Percentiles rank a stretch among this genome's conserved stretches.
phyloP scores from a whole-genome alignment of 345 rosid species.

The Boechera stricta region DNA sequence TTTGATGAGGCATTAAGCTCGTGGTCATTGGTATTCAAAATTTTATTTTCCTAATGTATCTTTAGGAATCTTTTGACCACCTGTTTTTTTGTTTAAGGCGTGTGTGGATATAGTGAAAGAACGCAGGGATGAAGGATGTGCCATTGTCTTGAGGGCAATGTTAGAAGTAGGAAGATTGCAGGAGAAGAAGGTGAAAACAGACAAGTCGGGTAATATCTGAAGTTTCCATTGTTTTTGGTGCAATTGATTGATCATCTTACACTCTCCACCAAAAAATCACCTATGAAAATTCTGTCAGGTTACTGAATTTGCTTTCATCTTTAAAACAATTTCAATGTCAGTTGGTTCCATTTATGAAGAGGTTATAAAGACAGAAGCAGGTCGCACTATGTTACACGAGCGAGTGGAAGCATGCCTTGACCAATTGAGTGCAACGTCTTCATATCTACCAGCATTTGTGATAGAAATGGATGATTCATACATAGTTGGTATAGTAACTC shows the following conservation, averaged over 20 bases:
- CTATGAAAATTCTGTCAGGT: background rate
- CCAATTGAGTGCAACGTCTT: conserved; percentile 53
- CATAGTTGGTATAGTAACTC: conserved; percentile 55
- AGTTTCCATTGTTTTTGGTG: too few species aligned
- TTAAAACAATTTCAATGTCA: conserved; percentile 60
- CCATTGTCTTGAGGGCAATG: conserved; percentile 77
- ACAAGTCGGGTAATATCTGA: conserved; percentile 60
- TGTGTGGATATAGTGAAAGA: conserved; percentile 74
- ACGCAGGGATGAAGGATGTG: conserved; percentile 70
- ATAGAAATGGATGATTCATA: conserved; percentile 54
- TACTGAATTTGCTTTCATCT: background rate
- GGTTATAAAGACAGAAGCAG: conserved; percentile 76
- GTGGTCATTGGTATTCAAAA: background rate
- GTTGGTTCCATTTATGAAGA: conserved; percentile 75
- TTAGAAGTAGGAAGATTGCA: conserved; percentile 69
- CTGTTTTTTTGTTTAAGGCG: conserved; percentile 46
- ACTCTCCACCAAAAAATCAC: background rate
- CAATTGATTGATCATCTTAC: too few species aligned
- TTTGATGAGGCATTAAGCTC: conserved; percentile 1
- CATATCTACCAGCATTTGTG: conserved; percentile 52
- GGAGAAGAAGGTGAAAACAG: conserved; percentile 74
- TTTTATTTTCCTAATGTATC: background rate
- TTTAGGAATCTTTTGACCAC: background rate
- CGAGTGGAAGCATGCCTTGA: conserved; percentile 67
- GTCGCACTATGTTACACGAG: conserved; percentile 74